These are phyloP conservation scores for Thuja plicata DNA, from an alignment of 83 land plant species.

Conservation along the genomic window DNA sequence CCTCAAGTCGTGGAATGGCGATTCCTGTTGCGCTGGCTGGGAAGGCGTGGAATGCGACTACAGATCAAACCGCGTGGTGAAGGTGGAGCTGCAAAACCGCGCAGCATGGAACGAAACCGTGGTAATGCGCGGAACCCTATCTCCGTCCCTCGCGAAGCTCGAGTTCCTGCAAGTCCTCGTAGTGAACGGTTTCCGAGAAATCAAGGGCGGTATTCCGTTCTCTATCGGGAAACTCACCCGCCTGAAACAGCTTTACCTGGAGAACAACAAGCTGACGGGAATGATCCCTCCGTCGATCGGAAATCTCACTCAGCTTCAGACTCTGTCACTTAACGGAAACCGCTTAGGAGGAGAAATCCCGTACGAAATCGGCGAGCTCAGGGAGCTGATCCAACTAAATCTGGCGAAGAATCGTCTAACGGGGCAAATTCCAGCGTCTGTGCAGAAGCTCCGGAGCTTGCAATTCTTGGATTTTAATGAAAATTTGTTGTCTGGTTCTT, in stretches of 20 bases:
- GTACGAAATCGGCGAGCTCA: slow-evolving; percentile 35
- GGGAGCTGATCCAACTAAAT: slow-evolving; percentile 30
- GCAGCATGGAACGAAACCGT: slow-evolving; percentile 13
- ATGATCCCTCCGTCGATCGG: slow-evolving; percentile 52
- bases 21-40: slow-evolving; percentile 68
- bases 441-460: slow-evolving; percentile 27
- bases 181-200: slow-evolving; percentile 57
- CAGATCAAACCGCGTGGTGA: slow-evolving; percentile 41
- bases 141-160: slow-evolving; percentile 47
- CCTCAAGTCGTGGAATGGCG: slow-evolving; percentile 55
- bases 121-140: slow-evolving; percentile 59
- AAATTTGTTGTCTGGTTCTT: slow-evolving; percentile 53
- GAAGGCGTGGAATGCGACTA: slow-evolving; percentile 58
- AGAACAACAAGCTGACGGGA: slow-evolving; percentile 59
- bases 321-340: slow-evolving; percentile 50
- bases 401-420: slow-evolving; percentile 43
- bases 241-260: slow-evolving; percentile 56
- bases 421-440: slow-evolving; percentile 51
- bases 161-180: slow-evolving; percentile 46
- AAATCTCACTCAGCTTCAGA: slow-evolving; percentile 29
- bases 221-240: slow-evolving; percentile 39
- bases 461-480: slow-evolving; percentile 51
- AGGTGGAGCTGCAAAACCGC: slow-evolving; percentile 36
- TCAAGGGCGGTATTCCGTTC: slow-evolving; percentile 60
- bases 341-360: slow-evolving; percentile 58